Evolutionary conservation across 441 rosid species (phyloP), one percentile per base, ranked within the genome.

Genomic region (Mallotus japonicus): DNA sequence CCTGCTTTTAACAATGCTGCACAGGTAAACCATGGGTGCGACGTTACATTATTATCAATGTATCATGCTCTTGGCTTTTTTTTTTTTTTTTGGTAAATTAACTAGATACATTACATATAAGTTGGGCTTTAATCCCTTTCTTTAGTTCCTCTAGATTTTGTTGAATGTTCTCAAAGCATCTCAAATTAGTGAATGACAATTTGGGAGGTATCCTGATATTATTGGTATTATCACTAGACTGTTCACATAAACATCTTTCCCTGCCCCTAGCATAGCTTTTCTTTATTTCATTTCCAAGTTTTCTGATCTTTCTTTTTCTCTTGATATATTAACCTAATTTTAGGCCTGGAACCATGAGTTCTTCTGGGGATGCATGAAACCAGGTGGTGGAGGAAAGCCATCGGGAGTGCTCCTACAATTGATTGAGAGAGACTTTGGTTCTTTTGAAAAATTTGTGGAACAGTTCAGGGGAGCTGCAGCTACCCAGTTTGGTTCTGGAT

Each of bases 271-370:
- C 19, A 15, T 8, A 28, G 54, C 20, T 10, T 46, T 61, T 3
- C 24, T 55, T 11, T 40, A 22, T 13, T 55, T 75, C 42, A 68
- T 44, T 51, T 51, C 20, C 7, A 12, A 17, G 54, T 34, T 46
- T 75, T 62, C 7, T 4, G 17, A 14, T 9, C 22, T 28, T 42
- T 56, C 34, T 17, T 61, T 44, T 54, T 34, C 49, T 13, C 0
- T 40, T 13, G 20, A 56, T 49, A 40, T 46, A 3, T 69, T 22
- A 11, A n/a, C 51, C 47, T 69, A 62, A 71, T 44, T 76, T 62
- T 84, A 94, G 97, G 91, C 91, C 50, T 94, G 96, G 99, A 92
- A 94, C 84, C 97, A 94, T 63, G 89, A 92, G 8, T 94, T 94
- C 78, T 89, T 95, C 78, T 95, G 97, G 99, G 95, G 90, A 78